Conservation (phyloP, 2,329 filamentous ascomycete species). For the Verticillium klebahnii region DNA sequence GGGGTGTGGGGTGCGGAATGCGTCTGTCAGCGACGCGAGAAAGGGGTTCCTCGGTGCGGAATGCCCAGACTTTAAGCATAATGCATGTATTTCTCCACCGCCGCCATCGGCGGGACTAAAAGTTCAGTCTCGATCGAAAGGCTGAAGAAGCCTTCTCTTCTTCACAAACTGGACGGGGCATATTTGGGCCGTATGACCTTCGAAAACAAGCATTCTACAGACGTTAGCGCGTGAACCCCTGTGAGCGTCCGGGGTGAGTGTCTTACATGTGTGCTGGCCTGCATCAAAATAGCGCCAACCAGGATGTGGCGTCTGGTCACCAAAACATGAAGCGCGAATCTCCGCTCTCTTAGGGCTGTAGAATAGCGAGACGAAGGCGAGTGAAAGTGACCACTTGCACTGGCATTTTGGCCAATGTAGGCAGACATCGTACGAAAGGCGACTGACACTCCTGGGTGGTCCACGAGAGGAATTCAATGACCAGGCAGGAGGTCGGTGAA, state of each 20-base stretch:
- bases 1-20: not conserved
- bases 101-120: not conserved
- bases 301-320: not conserved
- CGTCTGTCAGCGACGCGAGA: not conserved
- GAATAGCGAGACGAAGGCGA: no score
- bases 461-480: no score
- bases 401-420: no score
- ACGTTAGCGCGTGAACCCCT: not conserved
- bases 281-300: not conserved
- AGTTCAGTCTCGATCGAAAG: not conserved
- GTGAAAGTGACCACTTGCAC: no score
- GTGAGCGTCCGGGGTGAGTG: not conserved
- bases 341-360: not conserved
- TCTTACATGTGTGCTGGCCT: not conserved
- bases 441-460: no score
- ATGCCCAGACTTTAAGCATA: not conserved
- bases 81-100: not conserved
- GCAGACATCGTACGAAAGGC: no score
- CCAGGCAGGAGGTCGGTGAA: no score
- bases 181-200: not conserved
- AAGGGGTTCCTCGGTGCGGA: not conserved
- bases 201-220: not conserved
- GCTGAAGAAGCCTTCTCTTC: not conserved
- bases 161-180: not conserved
- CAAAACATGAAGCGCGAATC: not conserved